These are phyloP conservation scores for Solanum infundibuliforme DNA, from an alignment of 257 asterid genomes.

Conservation along the genomic window DNA sequence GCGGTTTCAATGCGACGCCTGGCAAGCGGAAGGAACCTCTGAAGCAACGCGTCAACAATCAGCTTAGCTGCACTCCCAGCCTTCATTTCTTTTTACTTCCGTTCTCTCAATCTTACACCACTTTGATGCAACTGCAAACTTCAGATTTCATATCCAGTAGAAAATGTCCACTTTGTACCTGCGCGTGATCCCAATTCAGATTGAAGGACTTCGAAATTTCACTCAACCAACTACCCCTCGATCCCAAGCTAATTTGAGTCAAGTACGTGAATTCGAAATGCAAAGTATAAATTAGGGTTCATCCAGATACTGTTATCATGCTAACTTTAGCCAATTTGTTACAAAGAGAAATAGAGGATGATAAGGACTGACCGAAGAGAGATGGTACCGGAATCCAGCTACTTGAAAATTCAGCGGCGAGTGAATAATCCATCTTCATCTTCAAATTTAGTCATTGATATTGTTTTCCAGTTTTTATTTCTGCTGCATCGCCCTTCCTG, in stretches of 20 bases:
- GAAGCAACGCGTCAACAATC: slow-evolving; percentile 93
- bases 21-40: slow-evolving; percentile 96
- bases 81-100: slow-evolving; percentile 43
- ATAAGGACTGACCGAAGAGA: background rate
- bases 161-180: slow-evolving; percentile 7
- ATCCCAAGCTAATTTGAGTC: background rate
- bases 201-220: background rate
- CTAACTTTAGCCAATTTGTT: background rate
- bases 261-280: background rate
- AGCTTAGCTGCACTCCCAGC: slow-evolving; percentile 98
- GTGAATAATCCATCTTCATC: background rate
- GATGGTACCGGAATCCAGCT: background rate
- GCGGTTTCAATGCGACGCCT: slow-evolving; percentile 98
- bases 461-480: background rate
- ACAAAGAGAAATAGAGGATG: background rate
- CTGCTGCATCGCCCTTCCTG: background rate
- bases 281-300: background rate
- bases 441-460: slow-evolving; percentile 19
- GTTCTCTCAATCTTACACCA: background rate
- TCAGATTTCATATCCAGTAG: slow-evolving; percentile 26
- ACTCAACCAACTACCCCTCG: background rate
- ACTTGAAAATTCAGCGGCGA: background rate
- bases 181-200: slow-evolving; percentile 26
- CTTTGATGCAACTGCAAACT: slow-evolving; percentile 13
- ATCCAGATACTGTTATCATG: background rate